phyloP scores from a whole-genome alignment of 352 stramenopile genomes.

The Globisporangium paroecandrum region DNA sequence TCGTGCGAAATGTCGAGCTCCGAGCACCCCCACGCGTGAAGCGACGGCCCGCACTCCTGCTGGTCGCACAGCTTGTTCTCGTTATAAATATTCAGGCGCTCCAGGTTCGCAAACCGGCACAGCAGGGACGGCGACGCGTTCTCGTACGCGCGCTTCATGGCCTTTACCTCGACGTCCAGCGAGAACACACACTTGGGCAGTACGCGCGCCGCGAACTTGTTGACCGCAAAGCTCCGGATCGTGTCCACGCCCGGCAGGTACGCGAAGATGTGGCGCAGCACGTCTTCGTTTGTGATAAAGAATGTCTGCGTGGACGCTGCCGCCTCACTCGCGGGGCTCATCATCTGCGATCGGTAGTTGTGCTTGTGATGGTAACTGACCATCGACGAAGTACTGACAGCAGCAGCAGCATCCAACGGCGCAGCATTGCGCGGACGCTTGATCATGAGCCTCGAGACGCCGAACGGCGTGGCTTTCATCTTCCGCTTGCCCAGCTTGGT shows the following conservation, averaged over 20 bases:
- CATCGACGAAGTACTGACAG: slow-evolving; percentile 19
- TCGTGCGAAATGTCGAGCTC: slow-evolving; percentile 54
- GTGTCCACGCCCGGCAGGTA: slow-evolving; percentile 68
- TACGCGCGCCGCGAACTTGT: slow-evolving; percentile 55
- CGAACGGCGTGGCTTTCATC: slow-evolving; percentile 40
- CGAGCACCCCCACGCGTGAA: slow-evolving; percentile 60
- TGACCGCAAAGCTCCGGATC: slow-evolving; percentile 55
- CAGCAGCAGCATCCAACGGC: neutral
- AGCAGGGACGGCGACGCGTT: slow-evolving; percentile 26
- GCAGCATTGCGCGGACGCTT: slow-evolving; percentile 45
- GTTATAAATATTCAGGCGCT: slow-evolving; percentile 26
- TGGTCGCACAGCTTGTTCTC: slow-evolving; percentile 26
- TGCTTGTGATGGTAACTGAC: slow-evolving; percentile 15
- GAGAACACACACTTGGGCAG: slow-evolving; percentile 47
- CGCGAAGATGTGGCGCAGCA: slow-evolving; percentile 63
- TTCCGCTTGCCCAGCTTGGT: slow-evolving; percentile 55
- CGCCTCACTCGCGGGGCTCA: neutral
- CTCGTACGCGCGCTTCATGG: slow-evolving; percentile 32
- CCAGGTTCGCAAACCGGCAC: slow-evolving; percentile 47
- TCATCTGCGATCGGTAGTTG: slow-evolving; percentile 12
- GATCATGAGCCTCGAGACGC: slow-evolving; percentile 55
- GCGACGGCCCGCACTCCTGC: slow-evolving; percentile 19
- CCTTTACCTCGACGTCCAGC: slow-evolving; percentile 47
- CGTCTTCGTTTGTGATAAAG: slow-evolving; percentile 69
- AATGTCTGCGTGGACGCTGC: slow-evolving; percentile 31